Conservation (phyloP, 1,139 yeast species). For the Magnusiomyces sp. region DNA sequence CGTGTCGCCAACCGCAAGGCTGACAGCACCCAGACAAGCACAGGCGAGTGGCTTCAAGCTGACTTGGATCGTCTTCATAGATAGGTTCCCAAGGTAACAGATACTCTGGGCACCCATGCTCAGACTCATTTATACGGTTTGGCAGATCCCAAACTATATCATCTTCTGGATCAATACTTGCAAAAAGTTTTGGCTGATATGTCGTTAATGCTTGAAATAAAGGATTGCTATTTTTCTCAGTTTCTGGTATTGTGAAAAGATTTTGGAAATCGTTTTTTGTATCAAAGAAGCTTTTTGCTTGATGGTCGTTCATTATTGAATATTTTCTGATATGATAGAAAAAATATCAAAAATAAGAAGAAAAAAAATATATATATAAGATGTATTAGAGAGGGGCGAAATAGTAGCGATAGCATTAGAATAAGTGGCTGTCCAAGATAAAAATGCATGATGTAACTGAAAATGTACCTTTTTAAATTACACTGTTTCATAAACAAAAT, state of each 20-base stretch:
- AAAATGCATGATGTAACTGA: too few relatives aligned
- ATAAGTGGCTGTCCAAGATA: too few relatives aligned
- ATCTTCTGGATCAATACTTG: not conserved
- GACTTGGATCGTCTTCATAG: constrained; percentile 2
- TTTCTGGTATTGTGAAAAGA: too few relatives aligned
- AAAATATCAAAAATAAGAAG: not conserved
- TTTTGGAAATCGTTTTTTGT: not conserved
- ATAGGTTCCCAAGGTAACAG: constrained; percentile 10
- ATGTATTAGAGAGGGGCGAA: too few relatives aligned
- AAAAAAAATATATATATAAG: too few relatives aligned
- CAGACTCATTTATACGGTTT: constrained; percentile 6
- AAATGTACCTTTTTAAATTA: too few relatives aligned
- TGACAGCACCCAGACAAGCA: constrained; percentile 14
- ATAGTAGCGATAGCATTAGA: too few relatives aligned
- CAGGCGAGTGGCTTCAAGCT: constrained; percentile 9
- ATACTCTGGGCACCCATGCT: constrained; percentile 9
- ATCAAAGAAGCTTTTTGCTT: not conserved
- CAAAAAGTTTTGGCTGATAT: not conserved
- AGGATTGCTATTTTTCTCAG: too few relatives aligned
- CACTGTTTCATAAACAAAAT: too few relatives aligned
- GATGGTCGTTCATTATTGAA: not conserved
- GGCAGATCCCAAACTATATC: not conserved
- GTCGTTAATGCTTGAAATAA: not conserved
- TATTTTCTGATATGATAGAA: not conserved
- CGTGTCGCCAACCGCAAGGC: constrained; percentile 11